Evolutionary conservation across 2,329 filamentous ascomycete genomes (phyloP).

Genomic region (Alternaria tenuissima): DNA sequence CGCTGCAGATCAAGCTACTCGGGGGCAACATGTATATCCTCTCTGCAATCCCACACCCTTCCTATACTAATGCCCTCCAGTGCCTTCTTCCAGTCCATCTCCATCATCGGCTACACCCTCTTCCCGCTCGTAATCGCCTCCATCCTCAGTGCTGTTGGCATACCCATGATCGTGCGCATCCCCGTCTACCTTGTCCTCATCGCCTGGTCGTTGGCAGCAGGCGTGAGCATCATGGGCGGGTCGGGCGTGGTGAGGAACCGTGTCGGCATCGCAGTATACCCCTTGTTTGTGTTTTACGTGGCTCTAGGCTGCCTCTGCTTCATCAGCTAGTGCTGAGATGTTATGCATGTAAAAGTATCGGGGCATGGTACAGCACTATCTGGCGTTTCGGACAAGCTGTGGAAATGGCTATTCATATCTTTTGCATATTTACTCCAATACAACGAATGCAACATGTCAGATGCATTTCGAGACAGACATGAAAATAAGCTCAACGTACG

Average conservation of each 20-base stretch:
- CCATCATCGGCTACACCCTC: slow-evolving; percentile 97
- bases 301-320: slow-evolving; percentile 95
- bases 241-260: slow-evolving; percentile 96
- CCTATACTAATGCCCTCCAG: slow-evolving; percentile 61
- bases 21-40: slow-evolving; percentile 91
- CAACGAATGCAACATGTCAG: neutral
- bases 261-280: slow-evolving; percentile 92
- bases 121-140: slow-evolving; percentile 96
- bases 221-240: slow-evolving; percentile 93
- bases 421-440: neutral
- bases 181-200: slow-evolving; percentile 90
- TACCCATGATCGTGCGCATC: slow-evolving; percentile 83
- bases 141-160: slow-evolving; percentile 81
- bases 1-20: slow-evolving; percentile 95
- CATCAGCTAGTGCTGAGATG: slow-evolving; percentile 72
- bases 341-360: slow-evolving; percentile 15
- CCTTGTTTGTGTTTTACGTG: slow-evolving; percentile 93
- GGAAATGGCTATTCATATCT: slow-evolving; percentile 1
- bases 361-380: slow-evolving; percentile 4
- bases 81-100: slow-evolving; percentile 96
- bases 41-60: neutral
- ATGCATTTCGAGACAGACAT: neutral
- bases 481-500: slow-evolving; percentile 9
- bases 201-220: slow-evolving; percentile 91
- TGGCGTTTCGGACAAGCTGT: slow-evolving; percentile 14